Conservation (phyloP, 129 eudicot species). For the Saussurea involucrata region DNA sequence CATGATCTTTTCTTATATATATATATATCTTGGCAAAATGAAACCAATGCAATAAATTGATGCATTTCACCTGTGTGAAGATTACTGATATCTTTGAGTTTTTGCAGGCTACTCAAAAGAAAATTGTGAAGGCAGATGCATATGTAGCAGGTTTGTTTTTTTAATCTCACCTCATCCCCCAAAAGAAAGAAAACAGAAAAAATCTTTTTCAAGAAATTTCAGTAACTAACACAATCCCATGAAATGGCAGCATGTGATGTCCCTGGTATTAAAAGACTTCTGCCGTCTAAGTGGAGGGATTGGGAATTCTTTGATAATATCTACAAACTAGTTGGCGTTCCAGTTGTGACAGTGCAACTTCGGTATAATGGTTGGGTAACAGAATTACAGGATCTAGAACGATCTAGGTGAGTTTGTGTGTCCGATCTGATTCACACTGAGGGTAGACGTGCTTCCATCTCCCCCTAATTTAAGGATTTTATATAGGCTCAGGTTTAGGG, state of each 20-base stretch:
- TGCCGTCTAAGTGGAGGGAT: slow-evolving; percentile 83
- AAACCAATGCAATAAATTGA: background rate
- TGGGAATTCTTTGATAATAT: slow-evolving; percentile 82
- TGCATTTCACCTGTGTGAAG: background rate
- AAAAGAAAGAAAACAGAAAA: background rate
- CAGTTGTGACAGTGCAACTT: slow-evolving; percentile 98
- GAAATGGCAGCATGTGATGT: slow-evolving; percentile 86
- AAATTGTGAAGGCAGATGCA: slow-evolving; percentile 90
- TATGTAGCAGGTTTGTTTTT: slow-evolving; percentile 82
- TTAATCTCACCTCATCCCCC: background rate
- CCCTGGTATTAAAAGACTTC: slow-evolving; percentile 91
- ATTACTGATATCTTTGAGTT: slow-evolving; percentile 2
- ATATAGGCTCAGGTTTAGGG: background rate
- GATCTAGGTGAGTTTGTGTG: slow-evolving; percentile 52
- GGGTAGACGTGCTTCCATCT: background rate
- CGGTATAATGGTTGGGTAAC: slow-evolving; percentile 98
- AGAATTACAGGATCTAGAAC: slow-evolving; percentile 90
- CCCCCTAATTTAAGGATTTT: no score
- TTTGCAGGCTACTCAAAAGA: slow-evolving; percentile 91
- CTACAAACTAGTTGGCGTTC: slow-evolving; percentile 92
- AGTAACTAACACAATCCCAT: slow-evolving; percentile 2
- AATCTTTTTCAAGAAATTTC: background rate
- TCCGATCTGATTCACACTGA: background rate
- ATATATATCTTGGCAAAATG: background rate
- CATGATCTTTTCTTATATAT: slow-evolving; percentile 1